These are phyloP conservation scores for Botryotinia calthae DNA, from an alignment of 2,329 filamentous ascomycete genomes.

Conservation along the genomic window DNA sequence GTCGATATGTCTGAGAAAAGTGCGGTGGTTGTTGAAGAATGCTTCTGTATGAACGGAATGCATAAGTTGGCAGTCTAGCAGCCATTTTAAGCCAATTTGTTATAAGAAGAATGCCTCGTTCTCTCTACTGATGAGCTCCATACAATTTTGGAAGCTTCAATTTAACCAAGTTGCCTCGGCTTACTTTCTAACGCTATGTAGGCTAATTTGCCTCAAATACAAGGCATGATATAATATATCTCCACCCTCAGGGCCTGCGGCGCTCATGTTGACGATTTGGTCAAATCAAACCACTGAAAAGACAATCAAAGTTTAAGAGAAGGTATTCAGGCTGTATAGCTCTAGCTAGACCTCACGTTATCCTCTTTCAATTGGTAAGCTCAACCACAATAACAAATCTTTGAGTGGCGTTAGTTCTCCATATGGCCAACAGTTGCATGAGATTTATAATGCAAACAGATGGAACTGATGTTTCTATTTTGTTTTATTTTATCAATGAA, in stretches of 20 bases:
- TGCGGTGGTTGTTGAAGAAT: neutral
- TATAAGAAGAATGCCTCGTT: neutral
- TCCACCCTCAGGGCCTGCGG: neutral
- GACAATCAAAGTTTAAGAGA: neutral
- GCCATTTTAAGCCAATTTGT: neutral
- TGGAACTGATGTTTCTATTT: neutral
- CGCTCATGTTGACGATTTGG: neutral
- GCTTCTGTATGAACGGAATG: neutral
- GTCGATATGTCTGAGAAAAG: neutral
- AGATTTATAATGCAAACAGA: neutral
- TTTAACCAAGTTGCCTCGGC: conserved; percentile 1
- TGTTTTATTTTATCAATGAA: neutral
- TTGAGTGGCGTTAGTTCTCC: neutral
- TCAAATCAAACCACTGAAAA: neutral
- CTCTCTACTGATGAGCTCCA: neutral
- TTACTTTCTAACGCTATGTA: neutral
- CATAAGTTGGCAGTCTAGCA: neutral
- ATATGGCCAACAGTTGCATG: neutral
- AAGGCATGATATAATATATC: neutral
- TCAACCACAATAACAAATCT: neutral
- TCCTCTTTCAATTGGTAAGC: neutral
- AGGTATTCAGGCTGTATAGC: accelerated
- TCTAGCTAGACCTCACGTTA: neutral
- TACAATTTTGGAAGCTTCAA: conserved; percentile 1
- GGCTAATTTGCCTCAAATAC: neutral